Evolutionary conservation across 106 monocot genomes (phyloP), one percentile per base, ranked within the genome.

Genomic region (Dendrobium nobile): DNA sequence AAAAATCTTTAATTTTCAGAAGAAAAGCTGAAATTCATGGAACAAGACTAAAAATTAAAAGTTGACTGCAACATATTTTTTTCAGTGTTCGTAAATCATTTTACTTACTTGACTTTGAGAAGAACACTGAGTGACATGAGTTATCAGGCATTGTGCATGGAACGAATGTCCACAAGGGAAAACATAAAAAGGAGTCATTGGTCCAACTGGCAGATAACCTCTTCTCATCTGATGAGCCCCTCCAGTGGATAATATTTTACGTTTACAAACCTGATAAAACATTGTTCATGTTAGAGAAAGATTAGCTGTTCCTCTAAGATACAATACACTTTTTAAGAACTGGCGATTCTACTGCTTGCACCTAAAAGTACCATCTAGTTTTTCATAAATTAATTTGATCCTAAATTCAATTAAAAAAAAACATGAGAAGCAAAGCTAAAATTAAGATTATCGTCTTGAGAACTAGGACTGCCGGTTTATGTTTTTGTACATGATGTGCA

Each of bases 111-210:
- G 89, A 72, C 74, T 77, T 80, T 77, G 87, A 80, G 72, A 83
- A 7, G 87, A 82, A 80, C 87, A 87, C 13, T 72, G 82, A 64
- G 89, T 90, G 56, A 99, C 91, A 85, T 99, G 95, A 85, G 86
- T 89, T 77, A 99, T 92, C 43, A 99, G 84, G 86, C 99, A 99
- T 65, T 89, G 81, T 22, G 93, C 85, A 88, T 99, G 99, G 65
- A 99, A 99, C 27, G 95, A 84, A 82, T 99, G 99, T n/a, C 91
- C 87, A 80, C 99, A 99, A 65, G 99, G 99, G 51, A 99, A 99
- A 48, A 99, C 87, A 86, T 95, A 95, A 75, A 99, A 93, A 6
- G 99, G 99, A 0, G 99, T 84, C 87, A 93, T 87, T 82, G 79
- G 82, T 44, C 93, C 92, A 74, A 81, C 64, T 55, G 90, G 75